phyloP scores from a whole-genome alignment of 495 filamentous ascomycete genomes.

The Aspergillus steynii region DNA sequence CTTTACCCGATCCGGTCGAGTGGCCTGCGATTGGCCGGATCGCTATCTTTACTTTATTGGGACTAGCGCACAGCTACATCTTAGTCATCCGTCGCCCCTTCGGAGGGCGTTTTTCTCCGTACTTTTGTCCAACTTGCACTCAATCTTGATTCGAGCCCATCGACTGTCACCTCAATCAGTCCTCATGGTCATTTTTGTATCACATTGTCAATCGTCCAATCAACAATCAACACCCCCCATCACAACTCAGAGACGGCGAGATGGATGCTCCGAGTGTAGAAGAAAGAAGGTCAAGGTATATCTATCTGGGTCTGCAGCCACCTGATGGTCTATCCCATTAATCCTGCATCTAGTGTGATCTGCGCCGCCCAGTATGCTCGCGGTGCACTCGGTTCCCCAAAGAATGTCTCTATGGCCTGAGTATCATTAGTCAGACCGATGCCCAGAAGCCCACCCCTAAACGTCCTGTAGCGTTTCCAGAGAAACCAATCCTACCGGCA shows the following conservation, averaged over 20 bases:
- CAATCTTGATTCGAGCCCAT: too few species aligned
- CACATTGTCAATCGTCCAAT: neutral
- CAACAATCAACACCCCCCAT: neutral
- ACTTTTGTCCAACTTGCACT: too few species aligned
- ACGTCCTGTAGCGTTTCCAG: neutral
- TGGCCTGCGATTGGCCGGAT: too few species aligned
- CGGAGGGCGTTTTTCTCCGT: too few species aligned
- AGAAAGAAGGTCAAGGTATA: slow-evolving; percentile 39
- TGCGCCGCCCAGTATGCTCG: slow-evolving; percentile 28
- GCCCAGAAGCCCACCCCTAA: neutral
- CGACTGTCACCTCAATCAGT: too few species aligned
- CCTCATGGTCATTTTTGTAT: neutral
- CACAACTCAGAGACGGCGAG: slow-evolving; percentile 22
- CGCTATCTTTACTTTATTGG: too few species aligned
- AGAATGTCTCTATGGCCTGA: slow-evolving; percentile 27
- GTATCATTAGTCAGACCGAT: slow-evolving; percentile 17
- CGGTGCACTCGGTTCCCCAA: slow-evolving; percentile 32
- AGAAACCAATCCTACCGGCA: neutral
- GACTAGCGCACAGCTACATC: too few species aligned
- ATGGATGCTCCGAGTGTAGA: slow-evolving; percentile 37
- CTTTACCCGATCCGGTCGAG: too few species aligned
- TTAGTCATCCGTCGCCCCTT: too few species aligned
- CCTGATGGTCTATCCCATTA: neutral
- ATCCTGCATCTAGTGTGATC: slow-evolving; percentile 25
- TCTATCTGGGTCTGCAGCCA: neutral